Base-by-base conservation (phyloP, 1,139 yeast species). In the Scheffersomyces cryptocercus region DNA sequence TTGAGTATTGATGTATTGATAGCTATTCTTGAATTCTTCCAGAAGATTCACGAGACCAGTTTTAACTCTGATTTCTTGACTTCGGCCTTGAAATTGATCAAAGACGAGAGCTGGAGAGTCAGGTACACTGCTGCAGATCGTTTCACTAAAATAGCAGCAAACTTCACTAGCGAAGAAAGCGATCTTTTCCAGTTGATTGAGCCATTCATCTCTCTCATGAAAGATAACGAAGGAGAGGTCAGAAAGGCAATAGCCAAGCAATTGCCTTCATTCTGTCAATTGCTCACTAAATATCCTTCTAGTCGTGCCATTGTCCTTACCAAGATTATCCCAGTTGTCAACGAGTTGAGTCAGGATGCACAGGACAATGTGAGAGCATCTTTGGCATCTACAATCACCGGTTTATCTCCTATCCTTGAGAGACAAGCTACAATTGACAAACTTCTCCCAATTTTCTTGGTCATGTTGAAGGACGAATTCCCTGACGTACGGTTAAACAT, bases 31-130 rank as follows among this genome's bases (percentile, higher is more conserved):
- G 79, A 78, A 49, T 84, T 81, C 58, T 82, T 85, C 70, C 82
- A 80, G 54, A 65, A 69, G 15, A 77, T 78, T 49, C 66, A 77
- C 45, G 88, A 85, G 55, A 64, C 64, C 35, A 68, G 82, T 26
- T 87, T 84, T 62, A 77, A 81, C 53, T 72, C 79, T 35, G 87
- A 83, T 53, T 73, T 85, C 48, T 74, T 85, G 50, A 72, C 75
- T 66, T 48, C 47, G 45, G 75, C 89, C 3, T 75, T 85, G 49
- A 81, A 82, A 52, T 77, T 95, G 53, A 84, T 88, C 50, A 79
- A 77, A 52, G 99, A 95, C 68, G 91, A 89, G 67, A 87, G 96
- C 58, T 95, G 99, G 99, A 85, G 99, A 65, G 98, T 95, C 44
- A 82, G 99, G 59, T 95, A 93, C 68, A 90, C 95, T 81, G 96